These are phyloP conservation scores for Chlorella vulgaris DNA, from an alignment of 139 green algal genomes.

Conservation along the genomic window DNA sequence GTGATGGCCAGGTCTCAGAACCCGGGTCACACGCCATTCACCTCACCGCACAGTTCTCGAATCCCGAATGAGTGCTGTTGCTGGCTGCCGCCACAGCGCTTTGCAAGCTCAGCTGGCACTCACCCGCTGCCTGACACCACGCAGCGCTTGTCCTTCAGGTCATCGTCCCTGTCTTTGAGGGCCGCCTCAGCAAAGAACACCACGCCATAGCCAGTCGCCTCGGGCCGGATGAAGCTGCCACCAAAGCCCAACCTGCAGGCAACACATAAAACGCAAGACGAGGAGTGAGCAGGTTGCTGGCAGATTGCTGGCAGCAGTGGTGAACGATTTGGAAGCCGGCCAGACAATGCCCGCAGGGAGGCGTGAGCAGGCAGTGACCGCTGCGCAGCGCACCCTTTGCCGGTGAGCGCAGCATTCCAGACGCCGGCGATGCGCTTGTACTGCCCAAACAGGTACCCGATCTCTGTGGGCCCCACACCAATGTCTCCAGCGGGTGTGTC, in stretches of 20 bases:
- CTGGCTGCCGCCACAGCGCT: background rate
- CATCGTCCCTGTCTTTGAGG: conserved; percentile 24
- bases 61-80: no score
- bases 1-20: no score
- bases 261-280: no score
- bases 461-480: conserved; percentile 63
- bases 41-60: no score
- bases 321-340: no score
- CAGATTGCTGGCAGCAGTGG: no score
- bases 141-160: conserved; percentile 32
- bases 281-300: no score
- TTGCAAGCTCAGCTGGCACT: background rate
- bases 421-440: conserved; percentile 80
- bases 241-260: conserved; percentile 52
- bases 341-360: background rate
- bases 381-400: conserved; percentile 54
- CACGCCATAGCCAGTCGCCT: conserved; percentile 83
- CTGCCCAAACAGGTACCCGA: conserved; percentile 88
- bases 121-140: conserved; percentile 48
- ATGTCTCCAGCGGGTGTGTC: conserved; percentile 91
- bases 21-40: no score
- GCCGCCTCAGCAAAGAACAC: conserved; percentile 77
- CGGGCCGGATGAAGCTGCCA: conserved; percentile 77
- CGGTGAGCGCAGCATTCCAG: conserved; percentile 72
- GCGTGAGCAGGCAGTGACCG: background rate